These are phyloP conservation scores for Acanthamoeba royreba DNA, from an alignment of 208 protist genomes.

Conservation along the genomic window DNA sequence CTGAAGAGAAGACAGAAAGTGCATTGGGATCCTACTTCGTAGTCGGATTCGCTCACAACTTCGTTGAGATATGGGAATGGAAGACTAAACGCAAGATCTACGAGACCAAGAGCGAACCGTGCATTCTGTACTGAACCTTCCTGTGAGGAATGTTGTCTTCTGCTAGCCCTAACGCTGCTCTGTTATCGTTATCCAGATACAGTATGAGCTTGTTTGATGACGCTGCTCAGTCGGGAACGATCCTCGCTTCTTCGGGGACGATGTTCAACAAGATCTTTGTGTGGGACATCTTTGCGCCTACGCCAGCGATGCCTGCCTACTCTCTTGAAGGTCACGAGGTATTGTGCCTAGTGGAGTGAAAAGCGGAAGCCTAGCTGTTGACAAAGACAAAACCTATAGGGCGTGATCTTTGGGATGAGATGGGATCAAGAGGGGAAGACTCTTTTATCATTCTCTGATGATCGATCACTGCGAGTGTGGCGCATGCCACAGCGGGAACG, in stretches of 20 bases:
- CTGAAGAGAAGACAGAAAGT: background rate
- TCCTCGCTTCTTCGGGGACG: conserved; percentile 4
- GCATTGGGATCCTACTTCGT: background rate
- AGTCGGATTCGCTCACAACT: conserved; percentile 25
- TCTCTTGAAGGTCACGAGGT: background rate
- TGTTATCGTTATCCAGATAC: background rate
- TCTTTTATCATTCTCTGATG: background rate
- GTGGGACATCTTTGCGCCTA: conserved; percentile 16
- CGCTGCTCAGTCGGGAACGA: background rate
- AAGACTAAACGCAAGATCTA: background rate
- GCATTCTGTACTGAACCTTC: background rate
- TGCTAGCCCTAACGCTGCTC: background rate
- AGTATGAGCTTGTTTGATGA: background rate
- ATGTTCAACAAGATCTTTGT: conserved; percentile 37
- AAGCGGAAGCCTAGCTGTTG: background rate
- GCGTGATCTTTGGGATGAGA: conserved; percentile 7
- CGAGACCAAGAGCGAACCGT: background rate
- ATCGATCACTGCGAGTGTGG: background rate
- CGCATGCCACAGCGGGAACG: background rate
- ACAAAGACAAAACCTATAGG: background rate
- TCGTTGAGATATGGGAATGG: conserved; percentile 34
- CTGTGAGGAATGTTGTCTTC: background rate
- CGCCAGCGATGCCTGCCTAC: background rate
- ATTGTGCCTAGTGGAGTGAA: background rate
- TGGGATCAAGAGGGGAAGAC: background rate